phyloP scores from a whole-genome alignment of 2,329 filamentous ascomycete genomes.

The Chaetomium globosum region DNA sequence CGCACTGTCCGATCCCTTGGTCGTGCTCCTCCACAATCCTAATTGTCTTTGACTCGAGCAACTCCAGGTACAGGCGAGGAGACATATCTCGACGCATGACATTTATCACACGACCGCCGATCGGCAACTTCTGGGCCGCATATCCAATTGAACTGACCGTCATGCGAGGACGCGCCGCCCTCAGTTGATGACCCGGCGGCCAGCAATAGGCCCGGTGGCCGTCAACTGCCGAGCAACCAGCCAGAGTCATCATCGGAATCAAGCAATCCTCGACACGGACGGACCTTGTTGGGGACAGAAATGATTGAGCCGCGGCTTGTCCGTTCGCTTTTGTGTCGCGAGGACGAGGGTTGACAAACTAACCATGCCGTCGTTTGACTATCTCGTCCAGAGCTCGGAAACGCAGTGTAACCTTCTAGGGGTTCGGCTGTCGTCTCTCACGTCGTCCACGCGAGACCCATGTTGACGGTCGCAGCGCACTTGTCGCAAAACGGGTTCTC shows the following conservation, averaged over 20 bases:
- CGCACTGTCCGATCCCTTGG: conserved; percentile 23
- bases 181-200: conserved; percentile 1
- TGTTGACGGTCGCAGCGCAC: conserved; percentile 7
- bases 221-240: not conserved
- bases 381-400: not conserved
- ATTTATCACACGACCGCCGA: conserved; percentile 6
- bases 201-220: conserved; percentile 9
- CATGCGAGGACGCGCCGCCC: not conserved
- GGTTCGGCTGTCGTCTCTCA: conserved; percentile 7
- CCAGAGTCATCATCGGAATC: conserved; percentile 3
- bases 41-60: conserved; percentile 1
- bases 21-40: not conserved
- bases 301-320: not conserved
- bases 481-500: conserved; percentile 1
- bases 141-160: not conserved
- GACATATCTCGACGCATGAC: conserved; percentile 10
- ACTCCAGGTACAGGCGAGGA: not conserved
- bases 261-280: not conserved
- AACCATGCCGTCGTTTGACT: conserved; percentile 1
- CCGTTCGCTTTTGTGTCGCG: not conserved
- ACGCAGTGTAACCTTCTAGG: conserved; percentile 13
- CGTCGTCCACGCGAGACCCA: not conserved
- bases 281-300: conserved; percentile 6
- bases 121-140: not conserved
- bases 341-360: not conserved